phyloP scores from a whole-genome alignment of 2,329 filamentous ascomycete species.

The Alternaria infectoria region DNA sequence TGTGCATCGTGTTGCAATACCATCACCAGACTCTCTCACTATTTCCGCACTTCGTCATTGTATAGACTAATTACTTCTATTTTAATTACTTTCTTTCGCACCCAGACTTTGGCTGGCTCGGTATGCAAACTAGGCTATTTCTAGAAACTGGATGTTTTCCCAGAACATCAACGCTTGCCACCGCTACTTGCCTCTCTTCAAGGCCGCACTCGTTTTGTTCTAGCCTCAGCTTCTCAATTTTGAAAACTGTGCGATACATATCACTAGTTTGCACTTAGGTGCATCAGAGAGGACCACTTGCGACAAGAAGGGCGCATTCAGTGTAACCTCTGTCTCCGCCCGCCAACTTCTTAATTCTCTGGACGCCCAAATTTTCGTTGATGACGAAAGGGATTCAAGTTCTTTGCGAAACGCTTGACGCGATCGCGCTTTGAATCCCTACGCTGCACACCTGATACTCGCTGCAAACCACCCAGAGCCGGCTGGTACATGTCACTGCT shows the following conservation, averaged over 20 bases:
- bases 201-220: background rate
- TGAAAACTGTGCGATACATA: background rate
- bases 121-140: background rate
- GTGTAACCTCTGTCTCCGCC: background rate
- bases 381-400: background rate
- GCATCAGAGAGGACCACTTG: background rate
- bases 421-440: constrained; percentile 1
- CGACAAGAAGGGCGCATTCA: background rate
- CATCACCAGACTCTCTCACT: background rate
- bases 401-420: constrained; percentile 4
- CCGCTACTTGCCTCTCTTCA: background rate
- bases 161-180: background rate
- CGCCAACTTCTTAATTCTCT: background rate
- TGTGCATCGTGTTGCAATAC: background rate
- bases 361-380: background rate
- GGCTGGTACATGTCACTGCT: constrained; percentile 11
- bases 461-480: constrained; percentile 11
- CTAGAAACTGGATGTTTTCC: background rate
- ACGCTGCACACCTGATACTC: background rate
- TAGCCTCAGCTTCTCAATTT: background rate
- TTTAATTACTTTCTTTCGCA: background rate
- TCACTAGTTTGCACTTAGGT: background rate
- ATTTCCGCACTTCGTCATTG: background rate
- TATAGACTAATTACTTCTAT: background rate
- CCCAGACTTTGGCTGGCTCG: background rate